Percentiles rank a stretch among this genome's conserved stretches.
phyloP scores from a whole-genome alignment of 2,329 filamentous ascomycete species.

The Neopestalotiopsis sp. region DNA sequence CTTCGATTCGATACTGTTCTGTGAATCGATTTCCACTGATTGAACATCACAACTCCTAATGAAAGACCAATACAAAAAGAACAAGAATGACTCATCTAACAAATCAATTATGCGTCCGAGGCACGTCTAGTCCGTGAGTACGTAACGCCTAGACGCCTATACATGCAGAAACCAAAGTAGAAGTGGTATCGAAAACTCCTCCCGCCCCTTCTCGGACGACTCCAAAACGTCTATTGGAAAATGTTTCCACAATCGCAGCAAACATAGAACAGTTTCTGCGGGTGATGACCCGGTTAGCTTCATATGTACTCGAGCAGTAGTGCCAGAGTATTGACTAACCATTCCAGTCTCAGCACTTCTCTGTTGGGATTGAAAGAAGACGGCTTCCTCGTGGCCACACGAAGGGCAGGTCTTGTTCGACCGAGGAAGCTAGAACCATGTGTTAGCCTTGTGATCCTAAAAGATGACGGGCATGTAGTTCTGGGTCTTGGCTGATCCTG shows the following conservation, averaged over 20 bases:
- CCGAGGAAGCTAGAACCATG: slow-evolving; percentile 76
- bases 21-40: neutral
- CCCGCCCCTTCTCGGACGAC: slow-evolving; percentile 20
- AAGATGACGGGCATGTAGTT: slow-evolving; percentile 28
- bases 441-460: slow-evolving; percentile 39
- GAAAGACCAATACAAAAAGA: neutral
- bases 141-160: slow-evolving; percentile 27
- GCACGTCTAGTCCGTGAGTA: neutral
- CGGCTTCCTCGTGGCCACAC: slow-evolving; percentile 87
- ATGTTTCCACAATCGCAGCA: slow-evolving; percentile 94
- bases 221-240: slow-evolving; percentile 57
- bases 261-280: slow-evolving; percentile 88
- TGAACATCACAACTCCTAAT: neutral
- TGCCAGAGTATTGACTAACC: slow-evolving; percentile 61
- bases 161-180: slow-evolving; percentile 25
- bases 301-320: neutral
- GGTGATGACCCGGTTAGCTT: slow-evolving; percentile 9
- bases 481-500: slow-evolving; percentile 24
- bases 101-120: neutral
- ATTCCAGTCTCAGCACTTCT: slow-evolving; percentile 97
- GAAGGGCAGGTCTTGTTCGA: slow-evolving; percentile 84
- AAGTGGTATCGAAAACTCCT: slow-evolving; percentile 22
- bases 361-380: slow-evolving; percentile 99
- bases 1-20: too few species aligned
- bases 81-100: neutral